Evolutionary conservation across 2,329 filamentous ascomycete species (phyloP).

Genomic region (Epichloe coenophiala): DNA sequence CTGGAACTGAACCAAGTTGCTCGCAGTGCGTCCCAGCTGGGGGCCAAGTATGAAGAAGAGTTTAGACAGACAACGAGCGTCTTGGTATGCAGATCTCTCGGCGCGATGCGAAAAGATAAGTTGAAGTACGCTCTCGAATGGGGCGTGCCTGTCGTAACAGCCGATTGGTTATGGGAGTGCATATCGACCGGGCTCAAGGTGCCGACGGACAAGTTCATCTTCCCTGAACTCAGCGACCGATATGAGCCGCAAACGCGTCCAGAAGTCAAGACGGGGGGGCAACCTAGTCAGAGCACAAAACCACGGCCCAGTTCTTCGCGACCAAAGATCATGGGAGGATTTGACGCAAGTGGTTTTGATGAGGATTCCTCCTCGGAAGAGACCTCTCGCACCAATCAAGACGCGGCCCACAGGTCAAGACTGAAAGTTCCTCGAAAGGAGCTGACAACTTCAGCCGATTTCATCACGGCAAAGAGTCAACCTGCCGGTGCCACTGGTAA

Average conservation of each 20-base stretch:
- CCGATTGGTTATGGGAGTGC: conserved; percentile 76
- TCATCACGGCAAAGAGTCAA: conserved; percentile 28
- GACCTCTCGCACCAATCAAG: background rate
- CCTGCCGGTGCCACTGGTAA: conserved; percentile 15
- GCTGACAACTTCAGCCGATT: conserved; percentile 21
- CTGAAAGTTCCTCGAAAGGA: conserved; percentile 8
- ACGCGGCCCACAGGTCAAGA: background rate
- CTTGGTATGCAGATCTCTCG: conserved; percentile 54
- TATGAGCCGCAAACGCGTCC: conserved; percentile 6
- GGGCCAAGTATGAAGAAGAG: conserved; percentile 68
- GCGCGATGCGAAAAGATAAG: conserved; percentile 56
- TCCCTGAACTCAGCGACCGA: conserved; percentile 29
- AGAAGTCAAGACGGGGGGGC: conserved; percentile 5
- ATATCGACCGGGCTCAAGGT: conserved; percentile 42
- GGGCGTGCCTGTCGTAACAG: conserved; percentile 66
- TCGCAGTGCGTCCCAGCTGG: conserved; percentile 61
- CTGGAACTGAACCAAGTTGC: conserved; percentile 78
- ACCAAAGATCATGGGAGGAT: conserved; percentile 13
- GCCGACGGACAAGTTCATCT: conserved; percentile 33
- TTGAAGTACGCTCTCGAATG: conserved; percentile 61
- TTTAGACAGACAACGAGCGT: conserved; percentile 61
- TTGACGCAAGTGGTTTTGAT: conserved; percentile 29
- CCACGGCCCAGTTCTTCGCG: conserved; percentile 4
- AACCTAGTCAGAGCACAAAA: background rate
- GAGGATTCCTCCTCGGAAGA: conserved; percentile 16